A percentile compares a stretch with the other conserved stretches of the same genome.
Conservation (phyloP, 352 stramenopile species). For the Phytopythium sindhum region DNA sequence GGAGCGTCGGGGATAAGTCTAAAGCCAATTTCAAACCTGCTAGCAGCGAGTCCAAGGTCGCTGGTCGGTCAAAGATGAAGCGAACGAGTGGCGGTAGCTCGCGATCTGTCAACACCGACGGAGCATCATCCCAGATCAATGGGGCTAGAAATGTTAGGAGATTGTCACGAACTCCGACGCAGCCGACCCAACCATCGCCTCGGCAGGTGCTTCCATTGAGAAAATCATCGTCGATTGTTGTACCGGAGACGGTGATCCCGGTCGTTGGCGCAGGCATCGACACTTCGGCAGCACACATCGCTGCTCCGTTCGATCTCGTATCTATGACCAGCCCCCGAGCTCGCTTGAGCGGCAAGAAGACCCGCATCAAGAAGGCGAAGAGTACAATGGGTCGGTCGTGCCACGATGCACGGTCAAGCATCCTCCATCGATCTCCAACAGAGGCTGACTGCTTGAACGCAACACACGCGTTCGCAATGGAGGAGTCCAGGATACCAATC, state of each 20-base stretch:
- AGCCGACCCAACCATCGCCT: not conserved
- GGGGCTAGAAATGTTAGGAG: not conserved
- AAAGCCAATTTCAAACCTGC: not conserved
- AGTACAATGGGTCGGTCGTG: conserved; percentile 8
- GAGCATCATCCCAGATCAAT: not conserved
- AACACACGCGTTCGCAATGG: not conserved
- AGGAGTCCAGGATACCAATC: not conserved
- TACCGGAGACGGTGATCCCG: not conserved
- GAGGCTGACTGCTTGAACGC: not conserved
- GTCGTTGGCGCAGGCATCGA: not conserved
- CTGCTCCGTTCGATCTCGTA: not conserved
- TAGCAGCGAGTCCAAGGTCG: not conserved
- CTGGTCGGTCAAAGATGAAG: not conserved
- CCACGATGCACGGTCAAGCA: too few species aligned
- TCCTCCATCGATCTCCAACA: not conserved
- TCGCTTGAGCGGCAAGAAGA: conserved; percentile 30
- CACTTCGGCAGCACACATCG: not conserved
- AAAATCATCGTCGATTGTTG: conserved; percentile 5
- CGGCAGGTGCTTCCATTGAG: not conserved
- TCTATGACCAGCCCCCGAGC: not conserved
- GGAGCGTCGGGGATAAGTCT: not conserved
- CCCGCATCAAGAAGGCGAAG: conserved; percentile 23
- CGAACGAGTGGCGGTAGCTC: not conserved
- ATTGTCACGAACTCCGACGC: not conserved
- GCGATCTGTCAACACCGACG: not conserved